Percentiles rank a stretch among this genome's conserved stretches.
Evolutionary conservation across 2,329 filamentous ascomycete genomes (phyloP).

Genomic region (Penicillium nordicum): DNA sequence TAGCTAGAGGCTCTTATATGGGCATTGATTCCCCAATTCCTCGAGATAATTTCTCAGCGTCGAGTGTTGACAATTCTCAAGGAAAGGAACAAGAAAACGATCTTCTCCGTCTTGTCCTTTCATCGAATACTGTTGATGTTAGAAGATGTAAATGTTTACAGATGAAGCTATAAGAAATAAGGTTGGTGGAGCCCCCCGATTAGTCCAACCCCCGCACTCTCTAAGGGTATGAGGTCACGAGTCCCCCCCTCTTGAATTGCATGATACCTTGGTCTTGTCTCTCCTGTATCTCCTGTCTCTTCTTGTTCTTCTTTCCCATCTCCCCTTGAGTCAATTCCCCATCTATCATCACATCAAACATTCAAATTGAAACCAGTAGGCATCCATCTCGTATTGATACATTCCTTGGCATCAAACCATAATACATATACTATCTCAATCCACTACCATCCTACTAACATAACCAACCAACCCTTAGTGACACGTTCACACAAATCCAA

Average conservation of each 20-base stretch:
- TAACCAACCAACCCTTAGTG: conserved; percentile 57
- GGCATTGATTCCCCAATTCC: not conserved
- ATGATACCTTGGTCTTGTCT: not conserved
- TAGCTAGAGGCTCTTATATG: not conserved
- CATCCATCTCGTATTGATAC: not conserved
- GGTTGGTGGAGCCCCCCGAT: not conserved
- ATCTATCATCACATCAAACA: not conserved
- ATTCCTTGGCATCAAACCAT: not conserved
- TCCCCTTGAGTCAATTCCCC: not conserved
- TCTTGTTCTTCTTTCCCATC: not conserved
- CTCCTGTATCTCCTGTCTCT: not conserved
- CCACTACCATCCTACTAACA: not conserved
- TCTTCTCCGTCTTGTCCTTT: not conserved
- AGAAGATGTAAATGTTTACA: not conserved
- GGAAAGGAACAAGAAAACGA: not conserved
- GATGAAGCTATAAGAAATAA: not conserved
- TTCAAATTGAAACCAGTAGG: not conserved
- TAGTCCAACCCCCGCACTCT: conserved; percentile 16
- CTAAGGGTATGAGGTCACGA: conserved; percentile 23
- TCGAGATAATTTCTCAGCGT: no score
- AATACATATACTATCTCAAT: not conserved
- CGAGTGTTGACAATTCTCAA: not conserved
- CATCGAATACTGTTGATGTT: not conserved
- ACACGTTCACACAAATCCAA: conserved; percentile 96
- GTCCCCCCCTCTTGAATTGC: conserved; percentile 5